These are phyloP conservation scores for Pleurotus tuber-regium DNA, from an alignment of 768 basidiomycete genomes.

Conservation along the genomic window DNA sequence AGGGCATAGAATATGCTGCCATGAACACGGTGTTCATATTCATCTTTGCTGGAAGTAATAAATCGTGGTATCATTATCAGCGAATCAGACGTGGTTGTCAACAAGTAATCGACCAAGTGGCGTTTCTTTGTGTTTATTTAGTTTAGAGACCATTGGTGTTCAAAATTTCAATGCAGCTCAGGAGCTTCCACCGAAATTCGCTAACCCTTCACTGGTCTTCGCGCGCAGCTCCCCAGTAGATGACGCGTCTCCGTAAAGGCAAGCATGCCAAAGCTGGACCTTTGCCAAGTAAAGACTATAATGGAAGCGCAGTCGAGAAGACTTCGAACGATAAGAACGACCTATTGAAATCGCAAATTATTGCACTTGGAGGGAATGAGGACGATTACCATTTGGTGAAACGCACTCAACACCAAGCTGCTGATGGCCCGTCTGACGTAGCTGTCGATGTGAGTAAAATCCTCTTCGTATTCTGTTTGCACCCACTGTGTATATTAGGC, in stretches of 20 bases:
- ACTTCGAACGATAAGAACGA: slow-evolving; percentile 15
- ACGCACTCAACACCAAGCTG: slow-evolving; percentile 30
- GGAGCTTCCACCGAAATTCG: too few relatives aligned
- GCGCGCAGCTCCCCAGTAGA: slow-evolving; percentile 10
- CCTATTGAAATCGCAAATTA: slow-evolving; percentile 29
- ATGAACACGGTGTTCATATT: too few relatives aligned
- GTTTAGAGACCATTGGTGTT: too few relatives aligned
- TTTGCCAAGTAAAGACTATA: slow-evolving; percentile 7
- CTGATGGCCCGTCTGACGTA: slow-evolving; percentile 21
- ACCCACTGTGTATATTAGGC: slow-evolving; percentile 27
- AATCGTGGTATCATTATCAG: too few relatives aligned
- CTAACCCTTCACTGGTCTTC: not conserved
- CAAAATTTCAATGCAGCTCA: too few relatives aligned
- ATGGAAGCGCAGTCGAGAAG: too few relatives aligned
- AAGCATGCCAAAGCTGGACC: slow-evolving; percentile 15
- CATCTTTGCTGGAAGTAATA: too few relatives aligned
- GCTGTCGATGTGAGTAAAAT: slow-evolving; percentile 30
- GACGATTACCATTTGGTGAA: slow-evolving; percentile 46
- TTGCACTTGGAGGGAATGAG: slow-evolving; percentile 45
- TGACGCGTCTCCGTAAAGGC: slow-evolving; percentile 24
- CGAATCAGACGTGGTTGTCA: too few relatives aligned
- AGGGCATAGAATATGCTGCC: too few relatives aligned
- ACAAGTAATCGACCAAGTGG: too few relatives aligned
- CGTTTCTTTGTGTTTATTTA: too few relatives aligned
- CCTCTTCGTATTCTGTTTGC: too few relatives aligned